A percentile compares a stretch with the other conserved stretches of the same genome.
These are phyloP conservation scores for Rhizophlyctis rosea DNA, from an alignment of 192 early-diverging fungal species.

Conservation along the genomic window DNA sequence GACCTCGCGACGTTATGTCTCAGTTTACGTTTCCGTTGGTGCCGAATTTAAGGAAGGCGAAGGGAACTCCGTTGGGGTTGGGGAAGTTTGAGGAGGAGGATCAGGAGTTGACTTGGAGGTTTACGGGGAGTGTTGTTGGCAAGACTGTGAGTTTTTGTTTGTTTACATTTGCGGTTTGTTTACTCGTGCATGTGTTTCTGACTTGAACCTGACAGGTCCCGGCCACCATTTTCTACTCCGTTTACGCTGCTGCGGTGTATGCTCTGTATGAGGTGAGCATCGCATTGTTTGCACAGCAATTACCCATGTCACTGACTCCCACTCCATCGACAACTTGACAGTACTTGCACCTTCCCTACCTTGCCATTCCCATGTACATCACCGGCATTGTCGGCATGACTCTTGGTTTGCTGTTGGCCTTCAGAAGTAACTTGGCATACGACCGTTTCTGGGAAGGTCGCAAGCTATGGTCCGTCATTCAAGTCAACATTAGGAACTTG, in stretches of 20 bases:
- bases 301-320: no score
- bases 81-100: constrained; percentile 1
- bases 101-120: neutral
- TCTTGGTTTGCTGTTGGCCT: neutral
- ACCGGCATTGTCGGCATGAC: neutral
- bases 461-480: constrained; percentile 69
- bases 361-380: neutral
- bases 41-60: no score
- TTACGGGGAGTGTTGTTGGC: neutral
- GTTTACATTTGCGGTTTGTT: no score
- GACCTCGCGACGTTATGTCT: no score
- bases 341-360: no score
- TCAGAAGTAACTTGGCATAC: constrained; percentile 3
- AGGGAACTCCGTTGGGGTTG: no score
- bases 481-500: constrained; percentile 59
- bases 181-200: no score
- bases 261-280: no score
- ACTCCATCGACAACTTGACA: no score
- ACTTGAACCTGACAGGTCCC: neutral
- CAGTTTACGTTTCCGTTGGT: no score
- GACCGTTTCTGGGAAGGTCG: constrained; percentile 70
- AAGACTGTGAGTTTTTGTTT: neutral
- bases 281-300: no score
- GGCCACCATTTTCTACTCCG: neutral
- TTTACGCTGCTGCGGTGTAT: neutral